These are phyloP conservation scores for Nannizzia gypsea DNA, from an alignment of 2,329 filamentous ascomycete species.

Conservation along the genomic window DNA sequence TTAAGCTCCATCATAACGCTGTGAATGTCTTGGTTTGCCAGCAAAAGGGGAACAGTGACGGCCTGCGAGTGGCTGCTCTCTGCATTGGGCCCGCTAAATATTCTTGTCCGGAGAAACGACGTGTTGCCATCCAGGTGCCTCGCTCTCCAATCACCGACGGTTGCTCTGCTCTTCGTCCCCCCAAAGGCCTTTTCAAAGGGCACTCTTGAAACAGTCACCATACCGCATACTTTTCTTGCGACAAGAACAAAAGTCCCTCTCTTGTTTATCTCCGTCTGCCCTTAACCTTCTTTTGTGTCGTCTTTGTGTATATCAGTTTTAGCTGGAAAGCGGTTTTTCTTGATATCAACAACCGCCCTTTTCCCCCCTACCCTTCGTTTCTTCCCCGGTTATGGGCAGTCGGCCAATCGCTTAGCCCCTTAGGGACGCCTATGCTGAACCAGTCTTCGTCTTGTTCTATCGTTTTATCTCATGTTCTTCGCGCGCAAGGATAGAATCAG, in stretches of 20 bases:
- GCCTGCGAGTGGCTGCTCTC: neutral
- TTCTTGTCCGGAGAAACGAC: neutral
- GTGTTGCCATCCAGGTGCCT: neutral
- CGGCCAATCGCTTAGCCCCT: constrained; percentile 5
- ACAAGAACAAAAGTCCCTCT: neutral
- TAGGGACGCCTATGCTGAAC: neutral
- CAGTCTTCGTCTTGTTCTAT: neutral
- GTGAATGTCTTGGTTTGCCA: neutral
- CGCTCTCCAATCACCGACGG: neutral
- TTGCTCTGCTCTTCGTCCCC: neutral
- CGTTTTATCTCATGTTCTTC: neutral
- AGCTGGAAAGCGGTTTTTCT: neutral
- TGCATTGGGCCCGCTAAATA: neutral
- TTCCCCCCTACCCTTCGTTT: neutral
- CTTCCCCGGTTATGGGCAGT: neutral
- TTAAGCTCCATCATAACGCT: neutral
- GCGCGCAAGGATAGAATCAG: neutral
- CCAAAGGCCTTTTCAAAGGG: neutral
- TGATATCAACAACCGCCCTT: neutral
- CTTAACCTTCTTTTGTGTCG: neutral
- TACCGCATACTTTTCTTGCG: neutral
- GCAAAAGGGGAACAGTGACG: neutral
- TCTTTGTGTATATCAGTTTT: neutral
- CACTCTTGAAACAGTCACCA: neutral
- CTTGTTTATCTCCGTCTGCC: neutral